Evolutionary conservation across 1,284 basidiomycete genomes (phyloP), one percentile per base, ranked within the genome.

Genomic region (Ceratobasidium sp.): DNA sequence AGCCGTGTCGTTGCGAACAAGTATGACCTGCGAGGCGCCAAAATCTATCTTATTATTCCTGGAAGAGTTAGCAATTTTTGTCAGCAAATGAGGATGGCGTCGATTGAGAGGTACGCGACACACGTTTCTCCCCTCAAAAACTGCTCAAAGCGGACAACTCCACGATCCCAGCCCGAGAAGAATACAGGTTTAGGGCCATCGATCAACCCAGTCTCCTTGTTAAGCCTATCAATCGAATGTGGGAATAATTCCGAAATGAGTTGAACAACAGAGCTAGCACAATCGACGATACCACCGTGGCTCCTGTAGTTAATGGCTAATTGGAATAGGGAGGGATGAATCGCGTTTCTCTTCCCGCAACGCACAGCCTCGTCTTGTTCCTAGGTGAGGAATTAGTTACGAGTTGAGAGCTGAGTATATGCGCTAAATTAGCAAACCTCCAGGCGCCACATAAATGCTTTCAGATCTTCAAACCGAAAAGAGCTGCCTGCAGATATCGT

Each of bases 401-500:
- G 45, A 48, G n/a, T 48, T 48, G 44, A 4, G 72, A 56, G 17
- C 73, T 74, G 7, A 17, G 22, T 31, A 59, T 33, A 17, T 14
- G 54, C n/a, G n/a, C n/a, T n/a, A n/a, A n/a, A n/a, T n/a, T n/a
- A 48, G 24, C 81, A 29, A 73, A 88, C 91, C 83, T 92, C 89
- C 0, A 89, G 80, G 36, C 88, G 74, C 36, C 36, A 41, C 36
- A 41, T 41, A 11, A 41, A 41, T 41, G 36, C 36, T 11, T 41
- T 41, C 6, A 93, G 79, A 53, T 92, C 91, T 76, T 91, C 83
- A 80, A 93, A 93, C 14, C 89, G 83, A 78, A 93, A 93, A 0
- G 90, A 88, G 72, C 89, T 91, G 0, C 91, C 91, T 0, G 87
- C 85, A 0, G 90, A 89, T 19, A 93, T 93, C 0, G 91, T 90